Evolutionary conservation across 1,284 basidiomycete species (phyloP).

Genomic region (Cystobasidium pallidum): DNA sequence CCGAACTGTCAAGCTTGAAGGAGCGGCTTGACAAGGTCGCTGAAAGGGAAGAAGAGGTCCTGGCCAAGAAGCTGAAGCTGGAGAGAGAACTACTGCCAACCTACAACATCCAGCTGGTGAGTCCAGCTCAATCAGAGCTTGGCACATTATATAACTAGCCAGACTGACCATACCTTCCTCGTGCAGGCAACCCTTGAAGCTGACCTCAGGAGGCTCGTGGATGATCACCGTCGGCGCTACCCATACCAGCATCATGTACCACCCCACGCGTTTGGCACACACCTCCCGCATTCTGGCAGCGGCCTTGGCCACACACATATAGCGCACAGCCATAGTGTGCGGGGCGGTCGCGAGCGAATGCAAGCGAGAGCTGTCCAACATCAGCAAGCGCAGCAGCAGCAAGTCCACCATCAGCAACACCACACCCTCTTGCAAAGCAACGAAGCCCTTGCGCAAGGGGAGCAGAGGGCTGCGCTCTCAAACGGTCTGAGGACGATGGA

Average conservation of each 20-base stretch:
- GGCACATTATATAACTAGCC: no score
- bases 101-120: constrained; percentile 38
- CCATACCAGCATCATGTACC: constrained; percentile 34
- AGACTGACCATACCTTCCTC: neutral
- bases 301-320: neutral
- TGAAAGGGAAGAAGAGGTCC: constrained; percentile 41
- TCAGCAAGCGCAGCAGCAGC: constrained; percentile 8
- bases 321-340: neutral
- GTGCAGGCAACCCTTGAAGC: constrained; percentile 43
- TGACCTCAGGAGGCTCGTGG: constrained; percentile 38
- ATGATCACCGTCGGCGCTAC: constrained; percentile 36
- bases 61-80: constrained; percentile 34
- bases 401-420: neutral
- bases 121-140: no score
- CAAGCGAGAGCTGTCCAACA: constrained; percentile 14
- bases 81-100: constrained; percentile 41
- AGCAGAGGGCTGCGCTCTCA: neutral
- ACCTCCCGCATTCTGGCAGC: constrained; percentile 6
- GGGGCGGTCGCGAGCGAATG: constrained; percentile 16
- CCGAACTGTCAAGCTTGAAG: constrained; percentile 25
- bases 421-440: neutral
- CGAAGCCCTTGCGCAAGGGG: neutral
- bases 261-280: constrained; percentile 13
- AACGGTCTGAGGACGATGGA: neutral
- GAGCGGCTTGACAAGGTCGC: constrained; percentile 29